Conservation (phyloP, 2,329 filamentous ascomycete species). For the Phyllosticta ampelicida region DNA sequence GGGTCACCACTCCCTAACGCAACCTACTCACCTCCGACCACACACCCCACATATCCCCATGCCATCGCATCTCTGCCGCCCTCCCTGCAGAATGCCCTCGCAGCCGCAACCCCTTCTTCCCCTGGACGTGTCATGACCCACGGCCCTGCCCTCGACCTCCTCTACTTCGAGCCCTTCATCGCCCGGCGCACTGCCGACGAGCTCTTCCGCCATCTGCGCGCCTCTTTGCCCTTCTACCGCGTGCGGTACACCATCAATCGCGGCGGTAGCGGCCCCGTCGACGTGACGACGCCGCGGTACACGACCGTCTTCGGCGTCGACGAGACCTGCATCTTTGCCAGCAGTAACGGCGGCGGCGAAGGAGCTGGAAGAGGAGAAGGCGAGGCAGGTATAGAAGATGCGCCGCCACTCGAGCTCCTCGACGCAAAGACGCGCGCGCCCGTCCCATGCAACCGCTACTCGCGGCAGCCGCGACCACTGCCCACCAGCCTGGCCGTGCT, state of each 20-base stretch:
- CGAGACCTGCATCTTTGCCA: conserved; percentile 59
- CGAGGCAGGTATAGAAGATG: not conserved
- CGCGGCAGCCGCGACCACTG: conserved; percentile 56
- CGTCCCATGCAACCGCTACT: conserved; percentile 40
- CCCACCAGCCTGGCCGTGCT: conserved; percentile 58
- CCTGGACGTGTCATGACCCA: conserved; percentile 50
- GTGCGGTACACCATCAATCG: conserved; percentile 64
- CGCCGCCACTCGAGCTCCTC: conserved; percentile 18
- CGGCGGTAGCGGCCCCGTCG: conserved; percentile 41
- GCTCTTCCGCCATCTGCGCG: conserved; percentile 60
- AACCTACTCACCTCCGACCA: conserved; percentile 20
- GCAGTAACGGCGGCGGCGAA: conserved; percentile 15
- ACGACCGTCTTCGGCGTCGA: conserved; percentile 52
- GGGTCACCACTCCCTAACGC: conserved; percentile 19
- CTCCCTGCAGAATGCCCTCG: conserved; percentile 31
- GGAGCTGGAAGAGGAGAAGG: no score
- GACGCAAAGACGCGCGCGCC: conserved; percentile 34
- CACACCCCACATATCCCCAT: conserved; percentile 44
- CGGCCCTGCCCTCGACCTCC: conserved; percentile 58
- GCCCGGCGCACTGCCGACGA: conserved; percentile 44
- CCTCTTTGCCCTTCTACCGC: conserved; percentile 64
- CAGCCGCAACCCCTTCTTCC: conserved; percentile 35
- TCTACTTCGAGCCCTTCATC: conserved; percentile 68
- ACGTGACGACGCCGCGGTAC: conserved; percentile 53
- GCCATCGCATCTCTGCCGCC: conserved; percentile 39